Evolutionary conservation across 129 eudicot genomes (phyloP).

Genomic region (Centaurea solstitialis): DNA sequence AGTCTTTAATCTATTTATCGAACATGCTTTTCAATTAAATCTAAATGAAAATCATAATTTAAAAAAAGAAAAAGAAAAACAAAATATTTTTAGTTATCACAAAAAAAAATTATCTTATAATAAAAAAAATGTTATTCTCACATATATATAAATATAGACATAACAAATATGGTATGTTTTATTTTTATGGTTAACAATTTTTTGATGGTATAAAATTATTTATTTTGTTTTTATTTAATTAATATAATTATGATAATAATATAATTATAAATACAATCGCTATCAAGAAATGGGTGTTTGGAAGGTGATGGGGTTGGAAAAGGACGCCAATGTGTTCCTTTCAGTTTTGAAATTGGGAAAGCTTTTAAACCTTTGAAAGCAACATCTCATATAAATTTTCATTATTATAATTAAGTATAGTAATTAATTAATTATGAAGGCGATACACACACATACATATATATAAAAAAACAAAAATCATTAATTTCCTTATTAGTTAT

Average conservation of each 20-base stretch:
- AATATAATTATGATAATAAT: not conserved
- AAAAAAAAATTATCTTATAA: too few species aligned
- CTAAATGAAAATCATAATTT: not conserved
- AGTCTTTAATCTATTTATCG: too few species aligned
- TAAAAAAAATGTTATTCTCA: too few species aligned
- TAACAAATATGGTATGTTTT: too few species aligned
- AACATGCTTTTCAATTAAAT: not conserved
- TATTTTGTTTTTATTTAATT: not conserved
- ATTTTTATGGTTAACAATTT: not conserved
- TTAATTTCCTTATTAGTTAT: not conserved
- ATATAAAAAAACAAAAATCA: too few species aligned
- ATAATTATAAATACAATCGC: not conserved
- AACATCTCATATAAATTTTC: not conserved
- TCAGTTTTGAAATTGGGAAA: constrained; percentile 8
- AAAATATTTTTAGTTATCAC: too few species aligned
- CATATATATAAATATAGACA: not conserved
- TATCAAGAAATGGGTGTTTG: constrained; percentile 3
- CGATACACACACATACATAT: too few species aligned
- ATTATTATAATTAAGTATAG: too few species aligned
- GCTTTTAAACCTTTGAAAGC: constrained; percentile 6
- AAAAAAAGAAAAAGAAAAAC: too few species aligned
- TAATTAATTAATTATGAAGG: too few species aligned
- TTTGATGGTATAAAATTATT: not conserved
- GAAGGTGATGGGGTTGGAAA: constrained; percentile 5
- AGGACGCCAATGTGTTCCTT: not conserved